Evolutionary conservation across 75 land plant species (phyloP).

Genomic region (Pinus taeda): DNA sequence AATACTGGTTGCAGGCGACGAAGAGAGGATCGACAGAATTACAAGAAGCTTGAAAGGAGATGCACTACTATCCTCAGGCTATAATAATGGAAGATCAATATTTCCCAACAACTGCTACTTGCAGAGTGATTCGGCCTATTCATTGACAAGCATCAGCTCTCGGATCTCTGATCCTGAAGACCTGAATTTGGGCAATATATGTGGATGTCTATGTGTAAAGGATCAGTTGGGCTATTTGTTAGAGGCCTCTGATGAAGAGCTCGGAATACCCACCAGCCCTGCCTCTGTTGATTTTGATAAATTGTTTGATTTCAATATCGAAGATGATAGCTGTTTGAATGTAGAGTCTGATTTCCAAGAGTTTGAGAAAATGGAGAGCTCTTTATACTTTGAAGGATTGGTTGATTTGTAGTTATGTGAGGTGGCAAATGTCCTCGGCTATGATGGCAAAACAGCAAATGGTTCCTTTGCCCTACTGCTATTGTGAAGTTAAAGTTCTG

Average conservation of each 20-base stretch:
- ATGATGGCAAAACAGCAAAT: too few relatives aligned
- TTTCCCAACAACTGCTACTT: not conserved
- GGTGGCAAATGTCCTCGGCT: too few relatives aligned
- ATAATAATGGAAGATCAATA: too few relatives aligned
- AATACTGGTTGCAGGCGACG: not conserved
- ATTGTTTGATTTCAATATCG: not conserved
- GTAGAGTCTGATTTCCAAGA: not conserved
- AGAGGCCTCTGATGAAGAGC: constrained; percentile 6
- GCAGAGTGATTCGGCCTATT: constrained; percentile 4
- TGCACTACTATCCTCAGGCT: not conserved
- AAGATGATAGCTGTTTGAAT: not conserved
- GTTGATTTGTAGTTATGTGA: not conserved
- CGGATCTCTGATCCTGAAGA: not conserved
- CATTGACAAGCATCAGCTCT: not conserved
- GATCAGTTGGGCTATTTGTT: not conserved
- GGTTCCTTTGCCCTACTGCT: too few relatives aligned
- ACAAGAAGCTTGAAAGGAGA: constrained; percentile 4
- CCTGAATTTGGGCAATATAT: not conserved
- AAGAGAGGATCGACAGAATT: not conserved
- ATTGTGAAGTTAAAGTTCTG: too few relatives aligned
- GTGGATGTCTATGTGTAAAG: not conserved
- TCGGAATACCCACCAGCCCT: not conserved
- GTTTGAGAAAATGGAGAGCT: not conserved
- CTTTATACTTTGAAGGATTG: not conserved
- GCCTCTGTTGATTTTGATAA: not conserved